phyloP scores from a whole-genome alignment of 352 stramenopile species.

The Phytophthora brassicae region DNA sequence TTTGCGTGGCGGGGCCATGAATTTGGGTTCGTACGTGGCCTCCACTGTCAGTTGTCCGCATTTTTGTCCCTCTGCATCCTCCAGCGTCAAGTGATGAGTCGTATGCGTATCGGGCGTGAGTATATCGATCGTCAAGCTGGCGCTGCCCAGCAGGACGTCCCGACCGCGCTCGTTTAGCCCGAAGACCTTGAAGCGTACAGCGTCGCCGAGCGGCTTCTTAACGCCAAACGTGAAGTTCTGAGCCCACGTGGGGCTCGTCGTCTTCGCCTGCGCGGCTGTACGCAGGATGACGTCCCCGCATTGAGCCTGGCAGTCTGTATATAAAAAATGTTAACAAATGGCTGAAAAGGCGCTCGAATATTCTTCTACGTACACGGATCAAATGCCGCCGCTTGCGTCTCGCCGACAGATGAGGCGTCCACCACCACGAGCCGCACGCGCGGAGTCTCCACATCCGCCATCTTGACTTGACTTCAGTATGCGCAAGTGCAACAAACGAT shows the following conservation, averaged over 20 bases:
- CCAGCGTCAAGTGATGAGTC: slow-evolving; percentile 30
- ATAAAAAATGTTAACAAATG: background rate
- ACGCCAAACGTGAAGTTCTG: slow-evolving; percentile 60
- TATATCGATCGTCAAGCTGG: slow-evolving; percentile 32
- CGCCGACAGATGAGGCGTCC: slow-evolving; percentile 33
- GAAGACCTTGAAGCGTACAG: slow-evolving; percentile 54
- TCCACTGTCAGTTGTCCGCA: slow-evolving; percentile 45
- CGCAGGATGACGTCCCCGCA: slow-evolving; percentile 53
- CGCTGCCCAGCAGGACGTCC: slow-evolving; percentile 47
- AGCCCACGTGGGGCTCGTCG: slow-evolving; percentile 49
- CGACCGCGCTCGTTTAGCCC: slow-evolving; percentile 40
- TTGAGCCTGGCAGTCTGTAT: slow-evolving; percentile 55
- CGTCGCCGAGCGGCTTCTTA: slow-evolving; percentile 47
- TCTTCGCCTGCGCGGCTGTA: slow-evolving; percentile 47
- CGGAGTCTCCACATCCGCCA: slow-evolving; percentile 36
- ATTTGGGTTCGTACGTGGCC: slow-evolving; percentile 50
- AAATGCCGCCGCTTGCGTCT: slow-evolving; percentile 15
- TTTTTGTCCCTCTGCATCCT: slow-evolving; percentile 21
- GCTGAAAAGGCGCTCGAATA: background rate
- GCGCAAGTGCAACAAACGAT: slow-evolving; percentile 5
- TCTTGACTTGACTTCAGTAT: slow-evolving; percentile 14
- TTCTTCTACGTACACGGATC: slow-evolving; percentile 41
- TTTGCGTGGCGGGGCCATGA: slow-evolving; percentile 23
- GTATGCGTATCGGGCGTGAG: slow-evolving; percentile 43
- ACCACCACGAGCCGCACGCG: slow-evolving; percentile 46